Evolutionary conservation across 768 basidiomycete species (phyloP), one percentile per base, ranked within the genome.

Genomic region (Chlorophyllum brunneum): DNA sequence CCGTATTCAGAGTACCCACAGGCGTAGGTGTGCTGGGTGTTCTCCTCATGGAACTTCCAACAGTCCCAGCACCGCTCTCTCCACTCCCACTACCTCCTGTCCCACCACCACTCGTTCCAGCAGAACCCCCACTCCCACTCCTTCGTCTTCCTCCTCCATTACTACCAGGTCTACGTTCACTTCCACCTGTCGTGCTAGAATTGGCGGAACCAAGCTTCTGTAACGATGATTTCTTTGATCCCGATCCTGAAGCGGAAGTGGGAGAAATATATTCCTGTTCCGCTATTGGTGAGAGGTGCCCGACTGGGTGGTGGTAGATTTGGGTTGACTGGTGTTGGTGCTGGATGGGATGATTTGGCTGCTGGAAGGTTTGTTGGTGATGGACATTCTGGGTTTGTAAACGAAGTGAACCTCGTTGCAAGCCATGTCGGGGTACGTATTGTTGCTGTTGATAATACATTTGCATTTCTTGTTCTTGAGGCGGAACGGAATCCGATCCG

Each of bases 221-320:
- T 8, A 42, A 45, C 43, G 47, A 44, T 6, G 58, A 54, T 36
- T 55, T 57, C n/a, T 37, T 60, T 51, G 40, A 59, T 59, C 59
- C 37, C 61, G 61, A 26, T 18, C 42, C 7, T 43, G 34, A n/a
- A 48, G 23, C 7, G 13, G 46, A 48, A 7, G 38, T 33, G 11
- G 48, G 81, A 5, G 82, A 81, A 49, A 81, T 61, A 59, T 84
- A 84, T 48, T 85, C 81, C 57, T 78, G 78, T 65, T 86, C 86
- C 7, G 73, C 74, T 34, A 87, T 86, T 0, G 86, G 84, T 1
- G 85, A 85, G 31, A 86, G 74, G 39, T 77, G 83, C 61, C 73
- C 74, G 22, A 67, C 70, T 40, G 20, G 38, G 13, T 75, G 51
- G 54, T 2, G 73, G 71, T 18, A 4, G 16, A 40, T 20, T 5